Percentiles rank a stretch among this genome's conserved stretches.
phyloP scores from a whole-genome alignment of 176 grass and related monocot genomes.

The Juncus effusus region DNA sequence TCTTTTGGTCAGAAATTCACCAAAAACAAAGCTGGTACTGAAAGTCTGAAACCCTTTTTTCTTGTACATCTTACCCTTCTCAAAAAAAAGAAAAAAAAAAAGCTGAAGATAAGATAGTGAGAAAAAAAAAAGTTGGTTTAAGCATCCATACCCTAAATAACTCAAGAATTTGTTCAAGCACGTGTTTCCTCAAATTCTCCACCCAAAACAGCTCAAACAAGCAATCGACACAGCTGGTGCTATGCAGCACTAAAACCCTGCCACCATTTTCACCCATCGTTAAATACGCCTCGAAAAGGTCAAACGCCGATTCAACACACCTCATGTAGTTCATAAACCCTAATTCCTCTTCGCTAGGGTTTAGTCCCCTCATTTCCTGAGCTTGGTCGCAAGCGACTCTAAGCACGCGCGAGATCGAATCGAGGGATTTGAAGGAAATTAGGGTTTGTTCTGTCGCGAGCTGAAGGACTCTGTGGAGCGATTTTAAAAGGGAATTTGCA shows the following conservation, averaged over 20 bases:
- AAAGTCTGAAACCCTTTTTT: neutral
- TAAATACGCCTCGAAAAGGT: conserved; percentile 77
- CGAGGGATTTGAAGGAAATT: conserved; percentile 68
- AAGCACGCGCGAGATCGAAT: conserved; percentile 65
- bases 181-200: conserved; percentile 61
- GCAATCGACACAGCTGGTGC: conserved; percentile 61
- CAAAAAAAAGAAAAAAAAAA: conserved; percentile 25
- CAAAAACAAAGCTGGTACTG: no score
- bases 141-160: conserved; percentile 65
- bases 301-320: conserved; percentile 78
- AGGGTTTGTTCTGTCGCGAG: conserved; percentile 73
- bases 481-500: conserved; percentile 66
- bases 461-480: conserved; percentile 76
- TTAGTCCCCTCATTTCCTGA: conserved; percentile 65
- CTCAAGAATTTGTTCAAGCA: conserved; percentile 82
- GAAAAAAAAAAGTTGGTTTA: conserved; percentile 23
- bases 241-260: conserved; percentile 62
- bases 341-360: conserved; percentile 34
- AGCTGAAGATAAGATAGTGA: neutral
- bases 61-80: neutral
- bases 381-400: conserved; percentile 71
- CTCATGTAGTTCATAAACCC: conserved; percentile 36
- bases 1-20: no score
- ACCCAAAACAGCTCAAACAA: conserved; percentile 95
- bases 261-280: conserved; percentile 72